Percentiles rank a stretch among this genome's conserved stretches.
phyloP scores from a whole-genome alignment of 108 stramenopile genomes.

The Pelagomonas calceolata region DNA sequence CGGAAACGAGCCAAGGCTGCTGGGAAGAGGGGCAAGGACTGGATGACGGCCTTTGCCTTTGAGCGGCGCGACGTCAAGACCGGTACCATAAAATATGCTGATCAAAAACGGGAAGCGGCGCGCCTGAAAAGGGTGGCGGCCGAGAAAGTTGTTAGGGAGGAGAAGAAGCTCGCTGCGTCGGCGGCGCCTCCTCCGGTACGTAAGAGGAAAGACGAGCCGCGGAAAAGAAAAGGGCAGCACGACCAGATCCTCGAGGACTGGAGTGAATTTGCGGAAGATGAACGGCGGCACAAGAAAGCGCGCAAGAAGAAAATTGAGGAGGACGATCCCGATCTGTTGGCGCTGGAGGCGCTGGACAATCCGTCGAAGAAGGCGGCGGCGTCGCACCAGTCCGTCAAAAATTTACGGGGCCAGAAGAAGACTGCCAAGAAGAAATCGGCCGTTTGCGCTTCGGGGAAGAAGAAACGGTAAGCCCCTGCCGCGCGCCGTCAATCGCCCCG shows the following conservation, averaged over 20 bases:
- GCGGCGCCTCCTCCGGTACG: neutral
- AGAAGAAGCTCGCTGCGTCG: slow-evolving; percentile 45
- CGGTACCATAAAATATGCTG: slow-evolving; percentile 1
- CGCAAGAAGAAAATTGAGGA: slow-evolving; percentile 65
- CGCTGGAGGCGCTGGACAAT: too few species aligned
- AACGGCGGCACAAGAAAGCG: slow-evolving; percentile 76
- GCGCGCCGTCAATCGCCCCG: too few species aligned
- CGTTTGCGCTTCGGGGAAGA: too few species aligned
- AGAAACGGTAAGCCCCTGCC: too few species aligned
- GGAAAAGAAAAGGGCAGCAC: slow-evolving; percentile 71
- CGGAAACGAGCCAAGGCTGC: slow-evolving; percentile 5
- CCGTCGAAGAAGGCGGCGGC: too few species aligned
- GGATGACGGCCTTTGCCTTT: neutral
- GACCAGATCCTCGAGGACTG: slow-evolving; percentile 85
- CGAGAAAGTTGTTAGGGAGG: slow-evolving; percentile 71
- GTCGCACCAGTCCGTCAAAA: too few species aligned
- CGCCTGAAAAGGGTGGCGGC: slow-evolving; percentile 41
- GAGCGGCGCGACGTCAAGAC: slow-evolving; percentile 14
- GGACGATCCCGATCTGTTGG: slow-evolving; percentile 70
- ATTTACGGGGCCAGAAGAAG: too few species aligned
- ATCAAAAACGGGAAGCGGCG: slow-evolving; percentile 1
- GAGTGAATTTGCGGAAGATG: slow-evolving; percentile 95
- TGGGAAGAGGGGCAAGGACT: neutral
- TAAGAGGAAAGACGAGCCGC: slow-evolving; percentile 42
- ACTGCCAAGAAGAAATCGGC: too few species aligned